These are phyloP conservation scores for Scytalidium lignicola DNA, from an alignment of 2,329 filamentous ascomycete species.

Conservation along the genomic window DNA sequence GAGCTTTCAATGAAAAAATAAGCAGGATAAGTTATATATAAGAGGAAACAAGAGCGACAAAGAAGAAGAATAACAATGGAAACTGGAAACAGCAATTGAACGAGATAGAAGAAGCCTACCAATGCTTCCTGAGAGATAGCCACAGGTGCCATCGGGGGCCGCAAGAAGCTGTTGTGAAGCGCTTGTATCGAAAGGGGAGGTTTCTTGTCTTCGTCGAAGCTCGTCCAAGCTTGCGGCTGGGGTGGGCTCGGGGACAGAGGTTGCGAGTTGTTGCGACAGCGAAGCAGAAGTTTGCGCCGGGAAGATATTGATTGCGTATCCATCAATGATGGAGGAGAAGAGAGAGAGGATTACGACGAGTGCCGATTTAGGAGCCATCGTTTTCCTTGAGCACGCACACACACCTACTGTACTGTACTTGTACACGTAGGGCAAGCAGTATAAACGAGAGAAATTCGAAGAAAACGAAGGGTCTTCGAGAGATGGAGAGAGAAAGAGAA, in stretches of 20 bases:
- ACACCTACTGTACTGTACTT: no score
- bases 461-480: background rate
- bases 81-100: background rate
- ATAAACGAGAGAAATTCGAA: background rate
- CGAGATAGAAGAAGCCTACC: slow-evolving; percentile 22
- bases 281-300: slow-evolving; percentile 25
- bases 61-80: background rate
- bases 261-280: background rate
- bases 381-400: background rate
- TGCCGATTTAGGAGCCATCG: slow-evolving; percentile 25
- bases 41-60: no score
- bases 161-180: slow-evolving; percentile 33
- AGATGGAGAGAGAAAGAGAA: background rate
- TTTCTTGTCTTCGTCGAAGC: slow-evolving; percentile 6
- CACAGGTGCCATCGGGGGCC: slow-evolving; percentile 46
- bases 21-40: no score
- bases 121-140: slow-evolving; percentile 38
- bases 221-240: slow-evolving; percentile 31
- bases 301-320: slow-evolving; percentile 20
- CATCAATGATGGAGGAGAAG: slow-evolving; percentile 3
- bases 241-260: slow-evolving; percentile 34
- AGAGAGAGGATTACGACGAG: slow-evolving; percentile 29
- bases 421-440: background rate
- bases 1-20: no score
- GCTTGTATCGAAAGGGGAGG: slow-evolving; percentile 26